Base-by-base conservation (phyloP, 495 filamentous ascomycete genomes). In the Xylaria intraflava region DNA sequence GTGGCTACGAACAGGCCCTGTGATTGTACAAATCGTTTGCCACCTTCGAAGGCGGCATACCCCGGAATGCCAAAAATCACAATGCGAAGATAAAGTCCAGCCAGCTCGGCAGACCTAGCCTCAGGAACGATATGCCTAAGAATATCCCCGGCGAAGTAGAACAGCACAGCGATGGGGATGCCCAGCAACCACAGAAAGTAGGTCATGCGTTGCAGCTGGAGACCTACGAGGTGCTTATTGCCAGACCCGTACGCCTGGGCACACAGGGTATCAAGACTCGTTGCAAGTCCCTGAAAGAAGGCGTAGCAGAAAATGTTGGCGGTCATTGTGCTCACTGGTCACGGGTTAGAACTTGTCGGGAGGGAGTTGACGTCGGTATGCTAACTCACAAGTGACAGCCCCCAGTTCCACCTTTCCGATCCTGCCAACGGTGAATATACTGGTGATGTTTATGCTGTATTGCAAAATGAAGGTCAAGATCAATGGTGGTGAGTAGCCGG, bases 231-330 rank as follows among this genome's bases (percentile, higher is more conserved):
- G 26, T 77, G 72, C 54, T 80, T 84, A 43, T 78, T 80, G 6
- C 86, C 85, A 1, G 79, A 83, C 19, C 86, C 86, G 58, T 86
- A 89, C 1, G 86, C 86, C 62, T 89, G 86, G 0, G 86, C 78
- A 51, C 86, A 88, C 10, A 89, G 72, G 1, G 86, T 89, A 63
- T 89, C 86, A 22, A 89, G 65, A 49, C 80, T 78, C 2, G 86
- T 88, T 0, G 83, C 78, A 3, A 89, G 71, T 4, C 85, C 86
- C 65, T 87, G 83, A 51, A 85, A 85, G 5, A 84, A 74, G 1
- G 82, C 81, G 67, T 85, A 88, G 47, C 83, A 85, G 8, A 81
- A 86, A 49, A 89, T 88, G 56, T 80, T 84, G 38, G 83, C 83
- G 0, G 86, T 86, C 86, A 88, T 87, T 49, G 73, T 77, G 7